Evolutionary conservation across 2,329 filamentous ascomycete species (phyloP), one percentile per base, ranked within the genome.

Genomic region (Chrysosphaeria jannelii): DNA sequence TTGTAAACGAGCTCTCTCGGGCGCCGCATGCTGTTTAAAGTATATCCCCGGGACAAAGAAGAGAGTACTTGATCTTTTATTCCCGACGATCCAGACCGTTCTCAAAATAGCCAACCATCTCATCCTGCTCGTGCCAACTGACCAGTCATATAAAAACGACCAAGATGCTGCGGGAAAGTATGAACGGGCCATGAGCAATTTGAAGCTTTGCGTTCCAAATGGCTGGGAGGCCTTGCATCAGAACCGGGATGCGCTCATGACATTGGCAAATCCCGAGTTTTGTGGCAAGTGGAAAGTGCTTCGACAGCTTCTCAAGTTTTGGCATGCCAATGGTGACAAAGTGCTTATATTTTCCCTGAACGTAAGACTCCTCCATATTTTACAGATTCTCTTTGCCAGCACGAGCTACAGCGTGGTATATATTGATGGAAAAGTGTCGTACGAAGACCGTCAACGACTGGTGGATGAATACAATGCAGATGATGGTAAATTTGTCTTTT

Each of bases 261-360:
- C 69, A 34, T 67, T 78, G 23, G 68, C 78, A 2, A 78, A 90
- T 34, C 69, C 75, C 0, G 71, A 88, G 27, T 91, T 79, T 32
- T 97, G 85, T 37, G 85, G 85, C 4, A 97, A 97, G 43, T 97
- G 85, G 85, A 78, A 75, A 37, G 63, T 97, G 1, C 43, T 97
- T 14, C 74, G 67, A 40, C 79, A 75, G 34, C 50, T 97, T 4
- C 55, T 97, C 5, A 67, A 65, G 26, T 81, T 85, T 41, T 97
- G 85, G 85, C 62, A 90, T 38, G 52, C 58, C 9, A 78, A 71
- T 36, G 75, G 76, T 9, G 78, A 91, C 45, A 97, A 93, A 42
- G 85, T 91, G 1, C 56, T 97, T 0, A 69, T 97, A 3, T 97
- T 97, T 41, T 89, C 75, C 0, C 79, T 93, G 36, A 88, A 71